Conservation (phyloP, 192 early-diverging fungal genomes). For the Coemansia sp. region DNA sequence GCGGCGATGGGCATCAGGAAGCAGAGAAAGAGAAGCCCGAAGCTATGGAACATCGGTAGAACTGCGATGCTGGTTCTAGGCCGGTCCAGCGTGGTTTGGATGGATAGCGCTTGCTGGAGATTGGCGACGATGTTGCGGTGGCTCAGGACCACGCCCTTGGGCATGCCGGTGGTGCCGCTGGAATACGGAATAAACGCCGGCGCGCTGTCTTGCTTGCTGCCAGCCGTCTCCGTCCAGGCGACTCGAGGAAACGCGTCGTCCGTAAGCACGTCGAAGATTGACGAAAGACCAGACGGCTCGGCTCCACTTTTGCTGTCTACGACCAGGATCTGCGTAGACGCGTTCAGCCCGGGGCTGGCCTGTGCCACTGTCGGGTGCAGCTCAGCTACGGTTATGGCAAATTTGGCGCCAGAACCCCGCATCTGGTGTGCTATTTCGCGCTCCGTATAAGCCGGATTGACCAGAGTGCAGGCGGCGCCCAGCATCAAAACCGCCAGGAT, state of each 20-base stretch:
- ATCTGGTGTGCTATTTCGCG: constrained; percentile 79
- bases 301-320: constrained; percentile 1
- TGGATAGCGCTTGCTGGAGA: constrained; percentile 35
- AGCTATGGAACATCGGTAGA: constrained; percentile 72
- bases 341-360: neutral
- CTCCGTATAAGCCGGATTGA: constrained; percentile 78
- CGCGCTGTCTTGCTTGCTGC: neutral
- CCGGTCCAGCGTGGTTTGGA: neutral
- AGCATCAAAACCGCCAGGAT: constrained; percentile 63
- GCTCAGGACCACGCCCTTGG: constrained; percentile 68
- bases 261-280: constrained; percentile 9
- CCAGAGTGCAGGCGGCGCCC: constrained; percentile 67
- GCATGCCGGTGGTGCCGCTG: constrained; percentile 67
- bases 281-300: neutral
- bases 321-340: neutral
- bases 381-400: constrained; percentile 59
- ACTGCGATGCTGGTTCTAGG: constrained; percentile 22
- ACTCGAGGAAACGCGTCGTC: neutral
- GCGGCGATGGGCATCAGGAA: constrained; percentile 25
- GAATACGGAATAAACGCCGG: constrained; percentile 66
- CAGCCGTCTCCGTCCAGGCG: neutral
- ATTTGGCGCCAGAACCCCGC: constrained; percentile 66
- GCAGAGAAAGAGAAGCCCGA: constrained; percentile 33
- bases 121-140: constrained; percentile 70
- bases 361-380: neutral